Base-by-base conservation (phyloP, 257 asterid species). In the Linaria vulgaris region DNA sequence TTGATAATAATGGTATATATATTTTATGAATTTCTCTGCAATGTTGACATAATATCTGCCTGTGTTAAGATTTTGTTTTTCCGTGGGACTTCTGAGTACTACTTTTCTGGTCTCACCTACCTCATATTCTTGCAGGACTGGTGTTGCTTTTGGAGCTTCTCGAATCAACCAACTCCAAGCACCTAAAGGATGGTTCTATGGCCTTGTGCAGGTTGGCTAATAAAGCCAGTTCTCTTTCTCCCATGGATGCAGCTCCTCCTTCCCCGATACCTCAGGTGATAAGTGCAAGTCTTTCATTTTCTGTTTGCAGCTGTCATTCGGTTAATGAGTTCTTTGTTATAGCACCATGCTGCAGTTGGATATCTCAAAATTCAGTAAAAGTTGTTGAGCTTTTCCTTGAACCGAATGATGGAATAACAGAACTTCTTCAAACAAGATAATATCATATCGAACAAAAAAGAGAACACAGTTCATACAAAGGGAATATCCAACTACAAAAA, bases 221-320 rank as follows among this genome's bases (percentile, higher is more conserved):
- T 66, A 94, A 90, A 81, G 95, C 87, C 5, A 86, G 76, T 82
- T 79, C 91, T 34, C 87, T 85, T 67, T 90, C 95, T 66, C 85
- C 94, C 22, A 66, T 84, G 49, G 97, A 94, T 80, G 92, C 97
- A 27, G 99, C 99, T 75, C 99, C 99, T 69, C 97, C 92, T 30
- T 94, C 99, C 51, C 99, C 97, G 34, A 67, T 67, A 68, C 95
- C 96, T 61, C 95, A 94, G 96, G 99, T 94, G 75, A 49, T 50
- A 3, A 49, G 44, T 34, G 6, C 37, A 50, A 34, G 61, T 41
- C 59, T 17, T 41, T 19, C 22, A 58, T 59, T 30, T 38, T 58
- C 20, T 55, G 63, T 31, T 14, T 56, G 63, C 50, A 48, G 59
- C 61, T 55, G 25, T 53, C 44, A 43, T 15, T 50, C 55, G 19